These are phyloP conservation scores for Mixia osmundae DNA, from an alignment of 1,284 basidiomycete species.

Conservation along the genomic window DNA sequence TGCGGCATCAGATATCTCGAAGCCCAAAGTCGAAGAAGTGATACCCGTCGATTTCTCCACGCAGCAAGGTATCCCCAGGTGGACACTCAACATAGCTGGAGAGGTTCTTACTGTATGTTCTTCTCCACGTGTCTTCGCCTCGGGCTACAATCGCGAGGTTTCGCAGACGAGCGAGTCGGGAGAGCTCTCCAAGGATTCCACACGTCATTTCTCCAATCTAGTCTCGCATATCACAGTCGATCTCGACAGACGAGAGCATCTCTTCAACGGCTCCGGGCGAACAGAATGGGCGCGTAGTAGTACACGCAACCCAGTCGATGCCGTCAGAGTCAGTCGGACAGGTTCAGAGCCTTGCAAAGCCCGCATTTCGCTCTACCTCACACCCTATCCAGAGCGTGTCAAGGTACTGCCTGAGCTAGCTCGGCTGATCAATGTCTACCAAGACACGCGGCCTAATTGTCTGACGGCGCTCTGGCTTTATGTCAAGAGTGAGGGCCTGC, in stretches of 20 bases:
- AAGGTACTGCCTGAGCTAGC: conserved; percentile 56
- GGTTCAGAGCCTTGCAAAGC: conserved; percentile 29
- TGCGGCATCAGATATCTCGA: no score
- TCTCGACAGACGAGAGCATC: not conserved
- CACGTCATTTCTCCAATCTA: no score
- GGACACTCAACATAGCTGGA: conserved; percentile 73
- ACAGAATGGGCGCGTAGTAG: conserved; percentile 4
- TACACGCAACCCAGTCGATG: conserved; percentile 1
- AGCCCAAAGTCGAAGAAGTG: no score
- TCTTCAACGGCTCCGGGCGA: not conserved
- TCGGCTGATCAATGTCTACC: conserved; percentile 50
- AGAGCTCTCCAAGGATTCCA: no score
- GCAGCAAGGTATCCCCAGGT: conserved; percentile 64
- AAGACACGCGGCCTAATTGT: conserved; percentile 61
- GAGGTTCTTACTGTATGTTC: conserved; percentile 41
- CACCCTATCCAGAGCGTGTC: conserved; percentile 68
- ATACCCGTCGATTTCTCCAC: conserved; percentile 34
- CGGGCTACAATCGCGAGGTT: no score
- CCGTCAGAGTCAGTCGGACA: conserved; percentile 5
- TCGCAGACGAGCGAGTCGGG: no score
- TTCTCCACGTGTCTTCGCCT: no score
- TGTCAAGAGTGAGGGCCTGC: conserved; percentile 65
- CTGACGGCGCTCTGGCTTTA: conserved; percentile 79
- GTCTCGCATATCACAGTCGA: not conserved
- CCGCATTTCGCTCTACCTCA: conserved; percentile 55